A percentile compares a stretch with the other conserved stretches of the same genome.
These are phyloP conservation scores for Laburnicola sp. DNA, from an alignment of 2,329 filamentous ascomycete species.

Conservation along the genomic window DNA sequence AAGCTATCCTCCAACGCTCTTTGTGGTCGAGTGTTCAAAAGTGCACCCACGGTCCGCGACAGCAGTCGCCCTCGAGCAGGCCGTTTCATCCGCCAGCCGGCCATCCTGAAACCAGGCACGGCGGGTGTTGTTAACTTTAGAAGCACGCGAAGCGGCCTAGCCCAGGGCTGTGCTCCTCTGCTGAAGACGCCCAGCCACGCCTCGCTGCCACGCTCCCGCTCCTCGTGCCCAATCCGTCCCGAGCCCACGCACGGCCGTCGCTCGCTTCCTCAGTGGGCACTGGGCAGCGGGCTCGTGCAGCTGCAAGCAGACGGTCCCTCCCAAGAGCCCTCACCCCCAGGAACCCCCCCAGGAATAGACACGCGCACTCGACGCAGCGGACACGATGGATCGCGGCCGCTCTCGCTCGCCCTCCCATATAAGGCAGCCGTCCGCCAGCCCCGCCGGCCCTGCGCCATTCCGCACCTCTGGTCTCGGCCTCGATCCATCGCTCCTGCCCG, in stretches of 20 bases:
- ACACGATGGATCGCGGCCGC: constrained; percentile 60
- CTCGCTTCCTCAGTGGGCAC: too few relatives aligned
- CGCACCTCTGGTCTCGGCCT: constrained; percentile 60
- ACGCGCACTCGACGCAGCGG: constrained; percentile 1
- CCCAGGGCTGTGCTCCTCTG: neutral
- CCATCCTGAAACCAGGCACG: constrained; percentile 2
- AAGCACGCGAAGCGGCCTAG: constrained; percentile 3
- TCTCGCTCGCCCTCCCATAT: constrained; percentile 66
- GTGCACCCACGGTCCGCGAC: constrained; percentile 7
- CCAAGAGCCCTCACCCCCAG: constrained; percentile 27
- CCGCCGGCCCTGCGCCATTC: constrained; percentile 53
- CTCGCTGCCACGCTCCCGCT: too few relatives aligned
- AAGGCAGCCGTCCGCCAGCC: constrained; percentile 68
- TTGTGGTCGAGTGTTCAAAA: too few relatives aligned
- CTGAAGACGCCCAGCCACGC: neutral
- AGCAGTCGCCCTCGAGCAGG: constrained; percentile 2
- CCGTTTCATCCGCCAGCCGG: constrained; percentile 1
- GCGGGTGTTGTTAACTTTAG: constrained; percentile 3
- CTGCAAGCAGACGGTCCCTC: too few relatives aligned
- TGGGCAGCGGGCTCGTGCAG: too few relatives aligned
- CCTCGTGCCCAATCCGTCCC: constrained; percentile 2
- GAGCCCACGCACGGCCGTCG: constrained; percentile 14
- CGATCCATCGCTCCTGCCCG: constrained; percentile 50
- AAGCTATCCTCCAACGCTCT: too few relatives aligned
- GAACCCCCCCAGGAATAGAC: constrained; percentile 10